A percentile compares a stretch with the other conserved stretches of the same genome.
phyloP scores from a whole-genome alignment of 495 filamentous ascomycete species.

The Penicillium simplicissimum region DNA sequence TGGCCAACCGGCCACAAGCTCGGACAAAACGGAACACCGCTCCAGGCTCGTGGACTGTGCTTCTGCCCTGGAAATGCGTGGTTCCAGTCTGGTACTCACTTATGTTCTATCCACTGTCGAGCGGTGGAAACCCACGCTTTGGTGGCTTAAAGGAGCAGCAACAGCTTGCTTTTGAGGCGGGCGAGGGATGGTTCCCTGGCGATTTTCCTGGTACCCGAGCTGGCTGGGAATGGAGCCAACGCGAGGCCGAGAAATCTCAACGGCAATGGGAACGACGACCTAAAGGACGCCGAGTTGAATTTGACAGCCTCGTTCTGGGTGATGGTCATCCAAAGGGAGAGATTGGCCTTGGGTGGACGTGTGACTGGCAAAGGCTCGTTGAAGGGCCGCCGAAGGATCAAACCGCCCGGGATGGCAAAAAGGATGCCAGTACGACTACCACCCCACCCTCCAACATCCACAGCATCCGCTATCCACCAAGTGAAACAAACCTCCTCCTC shows the following conservation, averaged over 20 bases:
- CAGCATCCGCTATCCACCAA: slow-evolving; percentile 27
- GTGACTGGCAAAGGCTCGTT: slow-evolving; percentile 78
- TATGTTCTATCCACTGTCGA: slow-evolving; percentile 81
- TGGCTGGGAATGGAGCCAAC: slow-evolving; percentile 73
- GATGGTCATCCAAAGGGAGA: slow-evolving; percentile 73
- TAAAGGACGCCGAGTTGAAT: slow-evolving; percentile 78
- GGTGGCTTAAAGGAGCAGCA: slow-evolving; percentile 78
- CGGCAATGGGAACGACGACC: slow-evolving; percentile 76
- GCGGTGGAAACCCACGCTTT: slow-evolving; percentile 75
- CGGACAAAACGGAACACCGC: slow-evolving; percentile 41
- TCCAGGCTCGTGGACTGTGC: slow-evolving; percentile 77
- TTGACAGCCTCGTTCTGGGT: slow-evolving; percentile 73
- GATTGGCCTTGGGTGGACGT: slow-evolving; percentile 78
- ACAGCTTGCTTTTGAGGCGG: slow-evolving; percentile 83
- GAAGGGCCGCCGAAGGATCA: slow-evolving; percentile 19
- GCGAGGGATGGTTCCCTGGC: slow-evolving; percentile 79
- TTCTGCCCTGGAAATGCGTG: slow-evolving; percentile 92
- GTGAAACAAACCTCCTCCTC: slow-evolving; percentile 25
- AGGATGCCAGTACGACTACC: slow-evolving; percentile 13
- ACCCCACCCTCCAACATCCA: slow-evolving; percentile 36
- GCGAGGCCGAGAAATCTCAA: slow-evolving; percentile 61
- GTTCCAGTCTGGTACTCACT: slow-evolving; percentile 81
- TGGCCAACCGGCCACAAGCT: slow-evolving; percentile 54
- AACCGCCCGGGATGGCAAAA: slow-evolving; percentile 4
- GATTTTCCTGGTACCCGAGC: slow-evolving; percentile 84